A percentile compares a stretch with the other conserved stretches of the same genome.
These are phyloP conservation scores for Aspergillus neotritici DNA, from an alignment of 2,329 filamentous ascomycete species.

Conservation along the genomic window DNA sequence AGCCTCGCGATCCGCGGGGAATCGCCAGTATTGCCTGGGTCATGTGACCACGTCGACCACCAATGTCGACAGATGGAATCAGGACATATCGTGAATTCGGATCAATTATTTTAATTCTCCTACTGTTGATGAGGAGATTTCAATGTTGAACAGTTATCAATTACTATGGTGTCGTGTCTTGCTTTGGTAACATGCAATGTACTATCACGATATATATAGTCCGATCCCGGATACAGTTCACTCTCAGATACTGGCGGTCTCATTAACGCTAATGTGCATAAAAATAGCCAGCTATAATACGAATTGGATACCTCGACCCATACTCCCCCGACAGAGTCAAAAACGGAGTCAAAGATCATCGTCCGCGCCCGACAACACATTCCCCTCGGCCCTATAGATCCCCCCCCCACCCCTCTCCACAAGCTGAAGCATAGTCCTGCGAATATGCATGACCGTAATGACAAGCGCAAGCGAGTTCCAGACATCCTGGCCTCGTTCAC, in stretches of 20 bases:
- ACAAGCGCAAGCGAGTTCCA: slow-evolving; percentile 57
- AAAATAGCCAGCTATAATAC: too few species aligned
- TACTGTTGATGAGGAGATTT: too few species aligned
- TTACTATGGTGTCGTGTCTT: not conserved
- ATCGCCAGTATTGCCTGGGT: not conserved
- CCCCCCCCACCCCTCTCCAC: slow-evolving; percentile 27
- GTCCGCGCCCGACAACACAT: slow-evolving; percentile 1
- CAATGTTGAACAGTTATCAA: not conserved
- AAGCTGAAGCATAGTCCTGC: slow-evolving; percentile 46
- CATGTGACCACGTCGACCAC: slow-evolving; percentile 1
- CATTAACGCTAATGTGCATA: too few species aligned
- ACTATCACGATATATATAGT: not conserved
- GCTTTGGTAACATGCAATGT: not conserved
- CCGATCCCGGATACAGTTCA: not conserved
- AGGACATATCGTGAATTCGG: not conserved
- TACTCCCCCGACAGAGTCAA: too few species aligned
- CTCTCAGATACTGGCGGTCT: too few species aligned
- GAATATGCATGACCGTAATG: slow-evolving; percentile 50
- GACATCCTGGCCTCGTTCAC: slow-evolving; percentile 50
- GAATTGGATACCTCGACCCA: too few species aligned
- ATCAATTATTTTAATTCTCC: too few species aligned
- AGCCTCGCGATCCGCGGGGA: slow-evolving; percentile 12
- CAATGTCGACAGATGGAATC: not conserved
- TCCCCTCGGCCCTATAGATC: slow-evolving; percentile 9
- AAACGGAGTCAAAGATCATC: slow-evolving; percentile 11